Evolutionary conservation across 192 early-diverging fungal genomes (phyloP).

Genomic region (Powellomyces hirtus): DNA sequence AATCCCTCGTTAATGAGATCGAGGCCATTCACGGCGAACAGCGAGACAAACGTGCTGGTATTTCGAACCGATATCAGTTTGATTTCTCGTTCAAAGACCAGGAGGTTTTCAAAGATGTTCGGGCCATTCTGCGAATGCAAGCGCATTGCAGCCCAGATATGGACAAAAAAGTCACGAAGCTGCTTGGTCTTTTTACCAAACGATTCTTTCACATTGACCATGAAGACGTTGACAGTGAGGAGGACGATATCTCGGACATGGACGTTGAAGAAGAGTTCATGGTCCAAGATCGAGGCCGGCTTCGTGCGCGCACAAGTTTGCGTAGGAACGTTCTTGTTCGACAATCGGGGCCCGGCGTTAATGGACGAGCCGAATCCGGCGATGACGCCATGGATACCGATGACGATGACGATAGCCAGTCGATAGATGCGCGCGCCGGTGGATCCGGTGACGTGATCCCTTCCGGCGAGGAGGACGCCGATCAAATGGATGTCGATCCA

Average conservation of each 20-base stretch:
- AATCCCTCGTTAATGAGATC: conserved; percentile 80
- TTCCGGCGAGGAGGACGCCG: background rate
- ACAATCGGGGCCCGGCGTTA: background rate
- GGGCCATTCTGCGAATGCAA: conserved; percentile 69
- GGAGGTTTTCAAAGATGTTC: conserved; percentile 75
- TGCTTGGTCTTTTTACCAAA: conserved; percentile 20
- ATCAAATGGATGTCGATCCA: conserved; percentile 12
- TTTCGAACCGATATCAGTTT: conserved; percentile 68
- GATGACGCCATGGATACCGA: conserved; percentile 34
- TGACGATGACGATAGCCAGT: conserved; percentile 24
- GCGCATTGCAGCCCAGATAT: background rate
- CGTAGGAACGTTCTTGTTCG: conserved; percentile 11
- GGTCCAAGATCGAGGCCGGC: background rate
- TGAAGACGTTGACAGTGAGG: conserved; percentile 50
- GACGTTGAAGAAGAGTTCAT: conserved; percentile 17
- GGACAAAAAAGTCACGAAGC: background rate
- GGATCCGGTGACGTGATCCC: background rate
- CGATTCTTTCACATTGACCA: conserved; percentile 60
- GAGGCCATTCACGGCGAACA: conserved; percentile 83
- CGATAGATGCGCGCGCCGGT: background rate
- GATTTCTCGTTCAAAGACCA: conserved; percentile 75
- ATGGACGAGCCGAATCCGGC: conserved; percentile 4
- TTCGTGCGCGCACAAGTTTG: background rate
- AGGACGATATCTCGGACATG: conserved; percentile 22
- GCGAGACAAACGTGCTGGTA: conserved; percentile 49